phyloP scores from a whole-genome alignment of 805 yeast genomes.

The Saccharomycopsis fibuligera region DNA sequence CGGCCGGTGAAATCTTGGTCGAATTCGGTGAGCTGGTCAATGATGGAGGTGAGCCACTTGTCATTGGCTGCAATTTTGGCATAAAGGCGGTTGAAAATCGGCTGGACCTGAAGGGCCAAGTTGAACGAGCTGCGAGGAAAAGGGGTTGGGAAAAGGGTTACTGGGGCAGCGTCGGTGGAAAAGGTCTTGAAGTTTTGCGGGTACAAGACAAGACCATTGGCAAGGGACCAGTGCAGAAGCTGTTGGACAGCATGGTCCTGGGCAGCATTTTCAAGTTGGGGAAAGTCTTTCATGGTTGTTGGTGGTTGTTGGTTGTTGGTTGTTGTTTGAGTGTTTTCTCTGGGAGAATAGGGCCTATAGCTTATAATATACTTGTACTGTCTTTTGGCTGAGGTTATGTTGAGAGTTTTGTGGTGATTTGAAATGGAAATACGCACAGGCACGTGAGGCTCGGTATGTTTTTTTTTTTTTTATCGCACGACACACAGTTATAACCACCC shows the following conservation, averaged over 20 bases:
- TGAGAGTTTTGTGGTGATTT: too few relatives aligned
- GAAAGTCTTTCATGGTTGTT: constrained; percentile 9
- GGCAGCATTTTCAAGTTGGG: neutral
- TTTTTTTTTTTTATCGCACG: too few relatives aligned
- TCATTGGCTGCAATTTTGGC: constrained; percentile 48
- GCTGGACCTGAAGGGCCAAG: constrained; percentile 61
- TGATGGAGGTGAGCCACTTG: constrained; percentile 55
- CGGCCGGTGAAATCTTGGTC: constrained; percentile 81
- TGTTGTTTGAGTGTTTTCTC: too few relatives aligned
- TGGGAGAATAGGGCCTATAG: too few relatives aligned
- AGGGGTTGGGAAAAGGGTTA: constrained; percentile 88
- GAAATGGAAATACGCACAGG: too few relatives aligned
- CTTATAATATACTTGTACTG: too few relatives aligned
- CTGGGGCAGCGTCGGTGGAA: constrained; percentile 65
- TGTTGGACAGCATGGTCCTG: constrained; percentile 35
- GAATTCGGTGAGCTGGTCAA: constrained; percentile 46
- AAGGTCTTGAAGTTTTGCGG: constrained; percentile 47
- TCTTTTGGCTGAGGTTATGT: too few relatives aligned
- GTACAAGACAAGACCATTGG: constrained; percentile 79
- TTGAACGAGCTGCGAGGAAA: constrained; percentile 64
- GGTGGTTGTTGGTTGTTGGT: neutral
- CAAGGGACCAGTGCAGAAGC: constrained; percentile 67
- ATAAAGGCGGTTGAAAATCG: constrained; percentile 66
- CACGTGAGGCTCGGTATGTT: too few relatives aligned
- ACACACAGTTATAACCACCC: too few relatives aligned